Evolutionary conservation across 2,329 filamentous ascomycete genomes (phyloP).

Genomic region (Bipolaris sorokiniana): DNA sequence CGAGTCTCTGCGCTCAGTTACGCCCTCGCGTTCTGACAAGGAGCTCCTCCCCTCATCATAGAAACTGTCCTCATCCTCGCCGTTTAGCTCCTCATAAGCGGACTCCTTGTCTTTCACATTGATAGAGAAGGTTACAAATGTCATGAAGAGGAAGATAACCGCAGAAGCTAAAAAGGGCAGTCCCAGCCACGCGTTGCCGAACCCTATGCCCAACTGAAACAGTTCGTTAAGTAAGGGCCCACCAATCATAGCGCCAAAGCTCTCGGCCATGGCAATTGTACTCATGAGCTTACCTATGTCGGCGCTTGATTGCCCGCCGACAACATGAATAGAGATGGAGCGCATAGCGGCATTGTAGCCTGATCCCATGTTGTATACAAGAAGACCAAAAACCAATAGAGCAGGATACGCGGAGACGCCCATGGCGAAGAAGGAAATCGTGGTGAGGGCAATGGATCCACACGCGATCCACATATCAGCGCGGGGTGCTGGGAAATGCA

Average conservation of each 20-base stretch:
- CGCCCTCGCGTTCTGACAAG: slow-evolving; percentile 21
- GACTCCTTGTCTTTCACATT: slow-evolving; percentile 30
- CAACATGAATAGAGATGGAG: slow-evolving; percentile 56
- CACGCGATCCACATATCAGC: slow-evolving; percentile 57
- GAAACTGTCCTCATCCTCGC: slow-evolving; percentile 26
- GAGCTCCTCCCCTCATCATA: slow-evolving; percentile 16
- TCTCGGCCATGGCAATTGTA: slow-evolving; percentile 57
- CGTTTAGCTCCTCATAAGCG: slow-evolving; percentile 27
- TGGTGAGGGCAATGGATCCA: slow-evolving; percentile 53
- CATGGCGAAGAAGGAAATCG: slow-evolving; percentile 54
- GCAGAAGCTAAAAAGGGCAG: slow-evolving; percentile 50
- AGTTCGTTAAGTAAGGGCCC: slow-evolving; percentile 55
- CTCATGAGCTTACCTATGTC: slow-evolving; percentile 58
- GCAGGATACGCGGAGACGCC: slow-evolving; percentile 53
- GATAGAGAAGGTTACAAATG: slow-evolving; percentile 38
- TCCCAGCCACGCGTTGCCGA: slow-evolving; percentile 57
- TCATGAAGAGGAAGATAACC: slow-evolving; percentile 33
- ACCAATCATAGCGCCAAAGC: slow-evolving; percentile 55
- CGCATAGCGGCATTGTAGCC: slow-evolving; percentile 57
- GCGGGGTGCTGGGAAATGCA: slow-evolving; percentile 46
- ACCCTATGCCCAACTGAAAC: slow-evolving; percentile 55
- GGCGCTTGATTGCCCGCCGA: slow-evolving; percentile 52
- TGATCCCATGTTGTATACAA: slow-evolving; percentile 57
- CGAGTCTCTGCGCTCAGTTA: neutral
- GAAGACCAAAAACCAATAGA: slow-evolving; percentile 52